phyloP scores from a whole-genome alignment of 1,284 basidiomycete species.

The Ustilago hordei region DNA sequence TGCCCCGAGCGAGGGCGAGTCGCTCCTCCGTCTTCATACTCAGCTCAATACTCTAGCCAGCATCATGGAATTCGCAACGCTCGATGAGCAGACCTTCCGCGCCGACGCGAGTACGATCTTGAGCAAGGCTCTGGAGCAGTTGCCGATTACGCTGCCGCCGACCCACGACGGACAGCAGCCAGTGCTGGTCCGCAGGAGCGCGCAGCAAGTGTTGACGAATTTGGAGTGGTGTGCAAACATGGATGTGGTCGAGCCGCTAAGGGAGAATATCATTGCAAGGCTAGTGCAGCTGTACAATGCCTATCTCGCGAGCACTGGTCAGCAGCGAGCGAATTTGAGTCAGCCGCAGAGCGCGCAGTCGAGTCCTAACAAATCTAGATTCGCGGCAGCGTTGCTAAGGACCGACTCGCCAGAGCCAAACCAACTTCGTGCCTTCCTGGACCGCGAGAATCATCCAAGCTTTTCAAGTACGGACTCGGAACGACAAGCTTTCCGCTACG shows the following conservation, averaged over 20 bases:
- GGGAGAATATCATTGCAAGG: constrained; percentile 38
- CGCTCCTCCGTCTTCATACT: constrained; percentile 61
- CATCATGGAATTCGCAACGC: constrained; percentile 47
- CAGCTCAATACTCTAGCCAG: constrained; percentile 58
- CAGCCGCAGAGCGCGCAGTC: constrained; percentile 23
- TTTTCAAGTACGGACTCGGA: constrained; percentile 38
- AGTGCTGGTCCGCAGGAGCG: constrained; percentile 37
- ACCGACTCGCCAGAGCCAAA: constrained; percentile 39
- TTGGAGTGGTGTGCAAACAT: constrained; percentile 53
- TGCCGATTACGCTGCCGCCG: constrained; percentile 32
- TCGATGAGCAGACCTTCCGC: constrained; percentile 56
- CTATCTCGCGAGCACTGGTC: constrained; percentile 6
- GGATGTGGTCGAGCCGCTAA: constrained; percentile 47
- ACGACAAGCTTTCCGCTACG: constrained; percentile 22
- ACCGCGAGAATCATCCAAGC: constrained; percentile 30
- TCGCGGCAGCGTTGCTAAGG: constrained; percentile 15
- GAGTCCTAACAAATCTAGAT: constrained; percentile 18
- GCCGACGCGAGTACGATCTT: constrained; percentile 57
- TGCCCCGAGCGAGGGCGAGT: constrained; percentile 55
- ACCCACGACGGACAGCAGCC: constrained; percentile 39
- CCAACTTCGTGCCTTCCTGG: constrained; percentile 24
- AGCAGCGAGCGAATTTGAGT: background rate
- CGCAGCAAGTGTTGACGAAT: constrained; percentile 51
- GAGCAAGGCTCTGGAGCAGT: constrained; percentile 46
- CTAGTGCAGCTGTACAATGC: constrained; percentile 41